Conservation (phyloP, 768 basidiomycete species). For the Mycena vulgaris region DNA sequence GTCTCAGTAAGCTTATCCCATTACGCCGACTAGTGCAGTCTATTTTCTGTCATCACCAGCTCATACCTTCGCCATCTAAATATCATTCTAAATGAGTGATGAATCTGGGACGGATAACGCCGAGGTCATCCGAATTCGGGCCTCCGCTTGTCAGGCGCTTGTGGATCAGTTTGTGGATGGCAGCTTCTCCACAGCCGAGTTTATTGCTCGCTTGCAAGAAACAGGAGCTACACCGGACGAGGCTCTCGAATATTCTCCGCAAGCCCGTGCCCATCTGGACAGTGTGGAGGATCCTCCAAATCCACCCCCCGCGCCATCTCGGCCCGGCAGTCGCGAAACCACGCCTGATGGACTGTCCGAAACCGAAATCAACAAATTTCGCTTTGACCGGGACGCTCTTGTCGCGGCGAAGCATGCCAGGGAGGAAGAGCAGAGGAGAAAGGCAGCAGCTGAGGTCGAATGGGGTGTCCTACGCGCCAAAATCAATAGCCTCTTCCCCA, state of each 20-base stretch:
- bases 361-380: neutral
- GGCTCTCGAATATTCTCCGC: neutral
- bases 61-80: constrained; percentile 5
- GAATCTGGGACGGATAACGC: neutral
- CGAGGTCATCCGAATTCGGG: constrained; percentile 3
- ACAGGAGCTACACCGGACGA: neutral
- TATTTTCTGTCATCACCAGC: too few species aligned
- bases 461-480: neutral
- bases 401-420: neutral
- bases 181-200: neutral
- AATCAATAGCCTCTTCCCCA: neutral
- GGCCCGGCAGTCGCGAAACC: neutral
- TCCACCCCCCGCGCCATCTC: neutral
- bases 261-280: neutral
- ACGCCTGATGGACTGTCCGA: constrained; percentile 4
- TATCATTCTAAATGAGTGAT: constrained; percentile 10
- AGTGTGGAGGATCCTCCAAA: neutral
- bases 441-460: neutral
- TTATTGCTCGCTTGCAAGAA: neutral
- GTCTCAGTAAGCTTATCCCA: too few species aligned
- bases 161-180: neutral
- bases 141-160: constrained; percentile 8
- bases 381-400: neutral
- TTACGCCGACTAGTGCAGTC: too few species aligned
- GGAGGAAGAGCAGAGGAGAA: neutral